Evolutionary conservation across 78 protist genomes (phyloP).

Genomic region (Corallochytrium limacisporum): DNA sequence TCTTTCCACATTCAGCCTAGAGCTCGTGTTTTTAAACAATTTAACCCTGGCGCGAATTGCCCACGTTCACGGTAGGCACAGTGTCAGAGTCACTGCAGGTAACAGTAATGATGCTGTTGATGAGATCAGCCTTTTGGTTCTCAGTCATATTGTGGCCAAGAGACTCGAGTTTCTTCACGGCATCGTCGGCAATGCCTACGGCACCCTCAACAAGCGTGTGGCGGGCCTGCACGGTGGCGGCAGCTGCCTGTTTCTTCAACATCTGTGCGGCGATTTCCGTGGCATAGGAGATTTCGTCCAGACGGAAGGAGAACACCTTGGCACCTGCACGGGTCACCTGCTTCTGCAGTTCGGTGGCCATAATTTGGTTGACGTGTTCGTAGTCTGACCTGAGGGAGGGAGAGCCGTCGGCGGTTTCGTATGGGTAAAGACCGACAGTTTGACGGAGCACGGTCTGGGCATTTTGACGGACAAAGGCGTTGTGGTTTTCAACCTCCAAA

Average conservation of each 20-base stretch:
- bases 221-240: conserved; percentile 14
- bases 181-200: not conserved
- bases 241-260: conserved; percentile 11
- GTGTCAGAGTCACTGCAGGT: conserved; percentile 8
- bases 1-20: no score
- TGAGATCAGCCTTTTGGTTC: not conserved
- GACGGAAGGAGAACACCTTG: not conserved
- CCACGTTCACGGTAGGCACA: conserved; percentile 1
- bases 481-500: not conserved
- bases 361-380: not conserved
- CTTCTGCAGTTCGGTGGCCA: not conserved
- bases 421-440: no score
- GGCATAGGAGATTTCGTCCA: conserved; percentile 4
- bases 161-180: not conserved
- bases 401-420: no score
- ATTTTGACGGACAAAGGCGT: no score
- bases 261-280: conserved; percentile 10
- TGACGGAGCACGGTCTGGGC: no score
- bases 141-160: conserved; percentile 8
- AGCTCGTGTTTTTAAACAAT: no score
- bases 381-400: not conserved
- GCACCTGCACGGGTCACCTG: not conserved
- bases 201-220: conserved; percentile 7
- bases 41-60: no score
- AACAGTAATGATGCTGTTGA: conserved; percentile 1